These are phyloP conservation scores for Pichia sp. DNA, from an alignment of 1,139 yeast species.

Conservation along the genomic window DNA sequence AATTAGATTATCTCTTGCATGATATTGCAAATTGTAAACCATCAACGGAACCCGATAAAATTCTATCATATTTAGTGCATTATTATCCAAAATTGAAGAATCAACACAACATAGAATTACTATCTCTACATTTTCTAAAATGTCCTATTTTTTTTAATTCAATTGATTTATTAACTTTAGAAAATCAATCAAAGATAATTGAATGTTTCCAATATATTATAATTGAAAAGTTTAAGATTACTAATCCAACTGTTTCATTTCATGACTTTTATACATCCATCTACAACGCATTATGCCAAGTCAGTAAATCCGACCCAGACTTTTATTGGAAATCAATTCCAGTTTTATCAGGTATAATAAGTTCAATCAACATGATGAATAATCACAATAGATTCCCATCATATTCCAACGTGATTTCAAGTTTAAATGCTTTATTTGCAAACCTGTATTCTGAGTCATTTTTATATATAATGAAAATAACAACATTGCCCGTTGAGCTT, in stretches of 20 bases:
- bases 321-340: slow-evolving; percentile 52
- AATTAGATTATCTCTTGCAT: slow-evolving; percentile 42
- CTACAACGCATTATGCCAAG: slow-evolving; percentile 28
- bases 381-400: slow-evolving; percentile 23
- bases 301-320: slow-evolving; percentile 4
- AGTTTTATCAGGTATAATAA: slow-evolving; percentile 46
- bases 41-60: slow-evolving; percentile 32
- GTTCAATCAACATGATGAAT: slow-evolving; percentile 30
- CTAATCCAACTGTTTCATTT: slow-evolving; percentile 55
- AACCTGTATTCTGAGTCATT: slow-evolving; percentile 15
- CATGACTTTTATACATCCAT: slow-evolving; percentile 45
- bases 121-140: slow-evolving; percentile 45
- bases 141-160: slow-evolving; percentile 39
- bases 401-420: slow-evolving; percentile 18
- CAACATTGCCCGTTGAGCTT: slow-evolving; percentile 7
- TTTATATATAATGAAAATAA: background rate
- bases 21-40: slow-evolving; percentile 38
- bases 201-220: slow-evolving; percentile 45
- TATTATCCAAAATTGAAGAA: slow-evolving; percentile 58
- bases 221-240: slow-evolving; percentile 48
- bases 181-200: slow-evolving; percentile 35
- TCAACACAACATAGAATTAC: slow-evolving; percentile 46
- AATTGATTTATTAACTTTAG: slow-evolving; percentile 8
- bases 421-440: slow-evolving; percentile 17
- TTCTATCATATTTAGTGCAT: slow-evolving; percentile 50